A percentile compares a stretch with the other conserved stretches of the same genome.
Conservation (phyloP, 108 stramenopile species). For the Ochromonas danica region DNA sequence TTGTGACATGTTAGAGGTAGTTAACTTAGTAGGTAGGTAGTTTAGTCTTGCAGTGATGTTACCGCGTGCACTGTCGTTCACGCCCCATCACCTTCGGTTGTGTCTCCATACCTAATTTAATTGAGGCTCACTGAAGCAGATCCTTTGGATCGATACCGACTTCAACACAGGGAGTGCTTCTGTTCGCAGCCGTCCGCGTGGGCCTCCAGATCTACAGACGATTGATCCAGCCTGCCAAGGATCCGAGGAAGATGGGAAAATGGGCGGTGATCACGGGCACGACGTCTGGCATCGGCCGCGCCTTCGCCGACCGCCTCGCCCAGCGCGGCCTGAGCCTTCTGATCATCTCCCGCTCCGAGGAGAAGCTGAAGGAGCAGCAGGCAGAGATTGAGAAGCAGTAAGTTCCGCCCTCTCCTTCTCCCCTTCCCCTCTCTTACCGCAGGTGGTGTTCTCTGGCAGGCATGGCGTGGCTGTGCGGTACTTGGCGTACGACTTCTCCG, state of each 20-base stretch:
- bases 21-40: constrained; percentile 16
- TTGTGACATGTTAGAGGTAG: constrained; percentile 15
- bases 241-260: constrained; percentile 1
- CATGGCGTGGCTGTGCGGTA: background rate
- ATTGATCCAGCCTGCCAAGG: constrained; percentile 10
- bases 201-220: constrained; percentile 25
- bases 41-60: constrained; percentile 16
- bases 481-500: constrained; percentile 22
- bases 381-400: constrained; percentile 30
- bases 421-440: constrained; percentile 12
- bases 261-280: background rate
- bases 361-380: constrained; percentile 30
- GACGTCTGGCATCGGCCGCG: constrained; percentile 29
- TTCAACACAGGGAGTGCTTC: too few species aligned
- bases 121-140: too few species aligned
- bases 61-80: constrained; percentile 13
- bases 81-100: constrained; percentile 12
- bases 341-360: constrained; percentile 23
- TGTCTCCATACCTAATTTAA: too few species aligned
- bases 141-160: too few species aligned
- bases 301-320: constrained; percentile 10
- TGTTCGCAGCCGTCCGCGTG: too few species aligned
- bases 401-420: constrained; percentile 11
- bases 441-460: constrained; percentile 13
- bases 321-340: constrained; percentile 1